Evolutionary conservation across 305 asterid genomes (phyloP).

Genomic region (Lippia alba): DNA sequence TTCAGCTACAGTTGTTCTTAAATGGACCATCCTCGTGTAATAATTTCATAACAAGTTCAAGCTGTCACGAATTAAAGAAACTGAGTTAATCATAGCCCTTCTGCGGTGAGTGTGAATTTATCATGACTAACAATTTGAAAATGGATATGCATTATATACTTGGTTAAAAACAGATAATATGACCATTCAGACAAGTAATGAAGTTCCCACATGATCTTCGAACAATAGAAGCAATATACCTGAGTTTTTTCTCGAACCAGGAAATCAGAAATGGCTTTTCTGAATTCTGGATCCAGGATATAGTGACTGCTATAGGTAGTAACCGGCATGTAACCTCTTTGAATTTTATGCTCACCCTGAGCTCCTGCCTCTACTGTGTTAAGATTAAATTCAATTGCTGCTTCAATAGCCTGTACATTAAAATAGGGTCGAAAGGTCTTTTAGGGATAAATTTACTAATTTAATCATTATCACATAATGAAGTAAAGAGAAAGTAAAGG

Average conservation of each 20-base stretch:
- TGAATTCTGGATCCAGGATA: constrained; percentile 72
- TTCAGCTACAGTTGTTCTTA: constrained; percentile 53
- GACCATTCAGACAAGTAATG: not conserved
- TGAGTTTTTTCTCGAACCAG: constrained; percentile 83
- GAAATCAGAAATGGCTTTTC: constrained; percentile 67
- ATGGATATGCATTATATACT: not conserved
- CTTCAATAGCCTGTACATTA: constrained; percentile 84
- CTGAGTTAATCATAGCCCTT: constrained; percentile 1
- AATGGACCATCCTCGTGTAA: constrained; percentile 87
- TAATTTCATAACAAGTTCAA: constrained; percentile 71
- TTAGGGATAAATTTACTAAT: not conserved
- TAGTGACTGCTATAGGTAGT: constrained; percentile 83
- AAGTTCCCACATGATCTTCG: not conserved
- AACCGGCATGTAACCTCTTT: constrained; percentile 88
- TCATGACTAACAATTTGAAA: not conserved
- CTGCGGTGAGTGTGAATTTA: not conserved
- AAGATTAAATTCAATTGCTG: constrained; percentile 90
- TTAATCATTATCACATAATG: not conserved
- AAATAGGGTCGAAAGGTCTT: constrained; percentile 5
- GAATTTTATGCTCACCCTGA: constrained; percentile 98
- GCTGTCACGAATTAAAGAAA: constrained; percentile 48
- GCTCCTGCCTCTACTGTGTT: constrained; percentile 97
- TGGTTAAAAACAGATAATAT: not conserved
- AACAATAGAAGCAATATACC: constrained; percentile 46
- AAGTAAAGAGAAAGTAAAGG: constrained; percentile 17